Percentiles rank a stretch among this genome's conserved stretches.
These are phyloP conservation scores for Phytophthora fragariae DNA, from an alignment of 352 stramenopile genomes.

Conservation along the genomic window DNA sequence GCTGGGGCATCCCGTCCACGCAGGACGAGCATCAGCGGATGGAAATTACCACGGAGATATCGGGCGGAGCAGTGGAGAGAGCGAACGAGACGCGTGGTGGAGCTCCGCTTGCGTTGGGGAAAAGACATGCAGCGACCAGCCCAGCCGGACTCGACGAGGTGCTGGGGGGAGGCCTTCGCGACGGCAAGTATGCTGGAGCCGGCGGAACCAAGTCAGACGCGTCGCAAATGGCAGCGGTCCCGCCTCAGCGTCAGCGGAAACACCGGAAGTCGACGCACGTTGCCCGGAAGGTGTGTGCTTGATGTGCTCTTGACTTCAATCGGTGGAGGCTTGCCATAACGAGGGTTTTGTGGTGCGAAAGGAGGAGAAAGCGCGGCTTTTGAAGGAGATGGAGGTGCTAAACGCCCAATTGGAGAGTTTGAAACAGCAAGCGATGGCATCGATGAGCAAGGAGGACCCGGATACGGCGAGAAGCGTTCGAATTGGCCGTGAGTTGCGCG, in stretches of 20 bases:
- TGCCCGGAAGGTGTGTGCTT: constrained; percentile 23
- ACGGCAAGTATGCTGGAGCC: neutral
- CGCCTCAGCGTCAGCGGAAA: constrained; percentile 20
- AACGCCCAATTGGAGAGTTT: constrained; percentile 37
- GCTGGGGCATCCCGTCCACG: constrained; percentile 4
- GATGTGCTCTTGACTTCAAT: neutral
- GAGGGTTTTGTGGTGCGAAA: neutral
- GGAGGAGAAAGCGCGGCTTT: constrained; percentile 45
- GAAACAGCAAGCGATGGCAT: constrained; percentile 34
- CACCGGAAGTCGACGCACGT: constrained; percentile 38
- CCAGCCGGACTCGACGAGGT: constrained; percentile 17
- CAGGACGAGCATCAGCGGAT: neutral
- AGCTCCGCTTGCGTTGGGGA: constrained; percentile 10
- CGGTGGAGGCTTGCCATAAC: neutral
- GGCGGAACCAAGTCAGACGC: neutral
- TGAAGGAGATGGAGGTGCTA: constrained; percentile 35
- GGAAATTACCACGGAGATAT: neutral
- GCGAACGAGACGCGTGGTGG: neutral
- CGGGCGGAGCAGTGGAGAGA: neutral
- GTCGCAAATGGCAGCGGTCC: neutral
- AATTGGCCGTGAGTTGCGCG: constrained; percentile 27
- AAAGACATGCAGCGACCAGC: constrained; percentile 23
- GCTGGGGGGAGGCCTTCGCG: neutral
- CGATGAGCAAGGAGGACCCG: constrained; percentile 20
- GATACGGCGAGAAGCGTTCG: constrained; percentile 19